phyloP scores from a whole-genome alignment of 257 asterid species.

The Przewalskia tangutica region DNA sequence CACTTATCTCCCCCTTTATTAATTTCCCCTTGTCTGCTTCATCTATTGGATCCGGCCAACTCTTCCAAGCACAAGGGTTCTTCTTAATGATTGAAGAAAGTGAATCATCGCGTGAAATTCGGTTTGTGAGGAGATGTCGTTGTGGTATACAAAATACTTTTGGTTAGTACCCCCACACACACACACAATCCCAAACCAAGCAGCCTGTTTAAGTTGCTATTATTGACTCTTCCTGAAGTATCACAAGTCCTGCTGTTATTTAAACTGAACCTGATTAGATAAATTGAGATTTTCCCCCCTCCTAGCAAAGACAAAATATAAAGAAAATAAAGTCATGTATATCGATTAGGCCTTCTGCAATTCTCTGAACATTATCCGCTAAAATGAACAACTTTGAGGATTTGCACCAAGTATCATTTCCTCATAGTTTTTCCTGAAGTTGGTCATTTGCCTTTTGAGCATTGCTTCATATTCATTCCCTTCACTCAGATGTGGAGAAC shows the following conservation, averaged over 20 bases:
- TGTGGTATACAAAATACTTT: not conserved
- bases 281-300: not conserved
- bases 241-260: not conserved
- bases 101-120: not conserved
- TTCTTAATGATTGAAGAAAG: not conserved
- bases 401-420: not conserved
- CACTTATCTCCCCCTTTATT: not conserved
- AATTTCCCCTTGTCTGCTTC: not conserved
- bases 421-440: not conserved
- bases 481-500: not conserved
- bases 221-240: not conserved
- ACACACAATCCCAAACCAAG: too few relatives aligned
- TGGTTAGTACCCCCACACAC: not conserved
- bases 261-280: not conserved
- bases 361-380: not conserved
- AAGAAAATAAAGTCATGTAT: not conserved
- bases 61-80: not conserved
- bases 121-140: not conserved
- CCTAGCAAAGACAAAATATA: not conserved
- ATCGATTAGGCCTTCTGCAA: not conserved
- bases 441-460: not conserved
- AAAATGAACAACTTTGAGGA: too few relatives aligned
- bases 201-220: not conserved
- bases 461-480: not conserved
- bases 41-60: not conserved